Evolutionary conservation across 164 flowering plant species (phyloP).

Genomic region (Dillenia suffruticosa): DNA sequence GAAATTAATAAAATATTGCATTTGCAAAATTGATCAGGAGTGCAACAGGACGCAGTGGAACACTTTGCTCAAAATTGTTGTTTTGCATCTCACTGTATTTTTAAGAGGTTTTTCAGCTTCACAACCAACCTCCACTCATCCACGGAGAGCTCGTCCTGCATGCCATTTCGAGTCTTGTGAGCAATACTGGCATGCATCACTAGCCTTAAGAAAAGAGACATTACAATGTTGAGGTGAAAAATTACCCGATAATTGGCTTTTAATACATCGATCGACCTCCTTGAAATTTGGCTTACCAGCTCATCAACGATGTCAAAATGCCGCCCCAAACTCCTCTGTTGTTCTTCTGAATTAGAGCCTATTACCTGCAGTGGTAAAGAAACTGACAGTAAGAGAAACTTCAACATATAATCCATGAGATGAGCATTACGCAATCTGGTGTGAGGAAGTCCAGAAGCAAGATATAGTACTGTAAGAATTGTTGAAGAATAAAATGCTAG

Average conservation of each 20-base stretch:
- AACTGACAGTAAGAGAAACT: neutral
- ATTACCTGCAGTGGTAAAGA: constrained; percentile 44
- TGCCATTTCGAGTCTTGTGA: no score
- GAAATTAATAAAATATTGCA: no score
- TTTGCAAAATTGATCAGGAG: no score
- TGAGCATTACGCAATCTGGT: no score
- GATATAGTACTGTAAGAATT: no score
- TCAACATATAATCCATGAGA: no score
- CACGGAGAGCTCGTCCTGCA: constrained; percentile 60
- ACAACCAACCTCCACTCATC: constrained; percentile 81
- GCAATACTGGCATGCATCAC: neutral
- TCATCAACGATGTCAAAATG: constrained; percentile 91
- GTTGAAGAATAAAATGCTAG: no score
- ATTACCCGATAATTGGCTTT: constrained; percentile 73
- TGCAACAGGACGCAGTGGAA: no score
- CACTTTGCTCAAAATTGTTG: no score
- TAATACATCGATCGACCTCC: constrained; percentile 76
- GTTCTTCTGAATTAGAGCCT: constrained; percentile 70
- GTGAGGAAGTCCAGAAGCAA: no score
- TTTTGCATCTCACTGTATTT: constrained; percentile 42
- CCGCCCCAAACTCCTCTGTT: constrained; percentile 87
- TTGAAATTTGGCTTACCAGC: constrained; percentile 85
- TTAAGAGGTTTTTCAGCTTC: constrained; percentile 60
- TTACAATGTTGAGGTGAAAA: neutral
- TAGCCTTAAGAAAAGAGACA: neutral